phyloP scores from a whole-genome alignment of 2,329 filamentous ascomycete genomes.

The Leptographium procerum region DNA sequence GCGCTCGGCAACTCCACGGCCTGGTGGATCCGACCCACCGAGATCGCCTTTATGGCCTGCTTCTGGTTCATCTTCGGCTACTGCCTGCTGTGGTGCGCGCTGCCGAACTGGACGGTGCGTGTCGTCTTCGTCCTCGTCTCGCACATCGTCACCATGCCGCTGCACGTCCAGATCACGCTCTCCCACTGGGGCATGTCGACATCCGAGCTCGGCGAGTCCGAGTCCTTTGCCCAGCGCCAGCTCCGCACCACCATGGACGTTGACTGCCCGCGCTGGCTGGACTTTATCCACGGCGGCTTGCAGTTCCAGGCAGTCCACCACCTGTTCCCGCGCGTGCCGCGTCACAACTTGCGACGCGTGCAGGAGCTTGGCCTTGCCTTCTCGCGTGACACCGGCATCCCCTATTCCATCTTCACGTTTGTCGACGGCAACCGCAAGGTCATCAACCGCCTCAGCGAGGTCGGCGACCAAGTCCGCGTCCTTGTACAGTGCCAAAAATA shows the following conservation, averaged over 20 bases:
- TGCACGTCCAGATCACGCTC: slow-evolving; percentile 62
- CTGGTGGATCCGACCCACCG: slow-evolving; percentile 56
- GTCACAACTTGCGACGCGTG: slow-evolving; percentile 53
- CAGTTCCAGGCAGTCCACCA: slow-evolving; percentile 66
- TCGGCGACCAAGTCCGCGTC: slow-evolving; percentile 49
- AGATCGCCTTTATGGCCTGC: slow-evolving; percentile 49
- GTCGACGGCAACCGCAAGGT: slow-evolving; percentile 49
- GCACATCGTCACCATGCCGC: slow-evolving; percentile 54
- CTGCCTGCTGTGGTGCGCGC: slow-evolving; percentile 45
- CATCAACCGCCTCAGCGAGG: slow-evolving; percentile 37
- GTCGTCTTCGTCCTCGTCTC: slow-evolving; percentile 52
- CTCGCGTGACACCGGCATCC: slow-evolving; percentile 51
- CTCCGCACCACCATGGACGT: slow-evolving; percentile 65
- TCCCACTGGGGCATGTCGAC: slow-evolving; percentile 65
- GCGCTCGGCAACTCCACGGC: slow-evolving; percentile 44
- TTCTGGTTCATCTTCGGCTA: slow-evolving; percentile 63
- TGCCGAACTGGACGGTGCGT: slow-evolving; percentile 47
- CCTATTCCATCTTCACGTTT: slow-evolving; percentile 51
- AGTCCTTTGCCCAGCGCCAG: slow-evolving; percentile 60
- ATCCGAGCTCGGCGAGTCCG: slow-evolving; percentile 48
- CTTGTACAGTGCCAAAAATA: slow-evolving; percentile 44
- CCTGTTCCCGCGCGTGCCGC: slow-evolving; percentile 54
- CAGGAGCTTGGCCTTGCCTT: slow-evolving; percentile 52
- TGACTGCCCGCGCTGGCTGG: slow-evolving; percentile 59
- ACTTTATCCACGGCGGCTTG: slow-evolving; percentile 60